Base-by-base conservation (phyloP, 257 asterid species). In the Plantago ovata region DNA sequence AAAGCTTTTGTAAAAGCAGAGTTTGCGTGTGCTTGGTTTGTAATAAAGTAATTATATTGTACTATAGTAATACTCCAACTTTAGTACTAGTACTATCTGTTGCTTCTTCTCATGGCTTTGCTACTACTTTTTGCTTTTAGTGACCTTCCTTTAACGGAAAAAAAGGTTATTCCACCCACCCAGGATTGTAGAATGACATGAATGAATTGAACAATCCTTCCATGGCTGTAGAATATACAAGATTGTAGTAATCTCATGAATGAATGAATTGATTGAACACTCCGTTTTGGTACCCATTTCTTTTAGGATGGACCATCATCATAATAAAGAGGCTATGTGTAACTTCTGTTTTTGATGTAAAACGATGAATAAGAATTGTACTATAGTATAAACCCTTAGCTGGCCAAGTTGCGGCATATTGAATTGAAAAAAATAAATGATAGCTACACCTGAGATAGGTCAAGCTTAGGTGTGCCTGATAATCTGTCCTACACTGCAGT, bases 1-100 rank as follows among this genome's bases (percentile, higher is more conserved):
- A 19, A 55, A 51, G 28, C 56, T 43, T n/a, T 45, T 44, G 66
- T 48, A 52, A 44, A 54, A 19, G 52, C 55, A 50, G 72, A 67
- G 61, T 68, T 32, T 68, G 65, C 13, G 65, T 64, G 65, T 58
- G 38, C 20, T 55, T 74, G 70, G 70, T 72, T 69, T 72, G 75
- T 67, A 53, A 47, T 63, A 49, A 24, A 21, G 6, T 21, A 10
- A 67, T 33, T 33, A 48, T 19, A 20, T 45, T 45, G 36, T 28
- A 28, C 7, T 28, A 8, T 28, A 28, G n/a, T 28, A 28, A 28
- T 28, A 28, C 4, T n/a, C n/a, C n/a, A n/a, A n/a, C n/a, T 3
- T 28, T 28, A 28, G 36, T 4, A 28, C 36, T 28, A 28, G 6
- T 28, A 28, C 33, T 28, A 28, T 61, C 53, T 51, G 46, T 22